Conservation (phyloP, 2,329 filamentous ascomycete species). For the Zelopaecilomyces penicillatus region DNA sequence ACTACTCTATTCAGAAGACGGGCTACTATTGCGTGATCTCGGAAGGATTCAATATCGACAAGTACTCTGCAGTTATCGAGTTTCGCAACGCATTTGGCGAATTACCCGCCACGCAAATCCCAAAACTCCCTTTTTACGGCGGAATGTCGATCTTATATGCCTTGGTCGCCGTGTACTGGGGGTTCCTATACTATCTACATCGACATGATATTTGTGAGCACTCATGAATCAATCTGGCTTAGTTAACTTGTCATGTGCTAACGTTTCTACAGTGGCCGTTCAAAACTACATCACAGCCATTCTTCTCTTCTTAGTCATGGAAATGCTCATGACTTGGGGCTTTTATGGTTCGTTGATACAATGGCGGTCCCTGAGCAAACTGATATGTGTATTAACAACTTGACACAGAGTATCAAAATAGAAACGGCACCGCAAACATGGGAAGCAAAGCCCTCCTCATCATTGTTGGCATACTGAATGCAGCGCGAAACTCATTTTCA, state of each 20-base stretch:
- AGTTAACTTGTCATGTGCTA: background rate
- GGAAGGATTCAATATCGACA: constrained; percentile 54
- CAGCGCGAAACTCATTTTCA: constrained; percentile 91
- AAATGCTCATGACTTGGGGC: constrained; percentile 98
- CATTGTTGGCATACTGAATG: constrained; percentile 86
- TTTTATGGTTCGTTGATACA: constrained; percentile 63
- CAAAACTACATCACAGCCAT: constrained; percentile 99
- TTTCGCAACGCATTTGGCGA: constrained; percentile 97
- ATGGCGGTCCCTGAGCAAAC: background rate
- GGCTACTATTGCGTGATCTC: constrained; percentile 95
- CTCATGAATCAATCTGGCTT: background rate
- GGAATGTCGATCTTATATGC: constrained; percentile 91
- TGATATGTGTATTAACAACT: constrained; percentile 23
- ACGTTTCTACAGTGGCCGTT: constrained; percentile 59
- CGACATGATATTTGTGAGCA: constrained; percentile 74
- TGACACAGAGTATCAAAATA: constrained; percentile 74
- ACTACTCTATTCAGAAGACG: constrained; percentile 80
- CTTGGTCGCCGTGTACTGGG: constrained; percentile 77
- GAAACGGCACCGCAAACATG: constrained; percentile 66
- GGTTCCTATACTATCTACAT: constrained; percentile 90
- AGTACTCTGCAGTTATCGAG: constrained; percentile 75
- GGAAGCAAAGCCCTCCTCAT: constrained; percentile 82
- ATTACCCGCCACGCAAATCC: constrained; percentile 88
- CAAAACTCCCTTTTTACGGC: constrained; percentile 95
- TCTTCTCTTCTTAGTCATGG: constrained; percentile 82